Evolutionary conservation across 176 grass and related monocot genomes (phyloP), one percentile per base, ranked within the genome.

Genomic region (Juncus effusus): DNA sequence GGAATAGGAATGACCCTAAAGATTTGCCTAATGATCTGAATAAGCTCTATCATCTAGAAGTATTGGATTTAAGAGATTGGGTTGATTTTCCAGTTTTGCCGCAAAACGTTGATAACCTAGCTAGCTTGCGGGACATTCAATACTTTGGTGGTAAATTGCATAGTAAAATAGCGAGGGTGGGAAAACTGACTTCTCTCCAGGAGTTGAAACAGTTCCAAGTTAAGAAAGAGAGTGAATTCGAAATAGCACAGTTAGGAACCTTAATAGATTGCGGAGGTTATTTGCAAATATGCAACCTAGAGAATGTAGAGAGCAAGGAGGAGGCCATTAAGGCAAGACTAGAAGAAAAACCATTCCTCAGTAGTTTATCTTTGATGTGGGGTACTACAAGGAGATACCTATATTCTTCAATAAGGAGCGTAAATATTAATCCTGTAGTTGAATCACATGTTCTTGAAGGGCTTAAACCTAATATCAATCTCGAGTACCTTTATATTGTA

Each of bases 21-120:
- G 4, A 0, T 36, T 3, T 82, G 6, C 19, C 16, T 65, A 10
- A 7, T 36, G 0, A 7, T 38, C 4, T 78, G 8, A 64, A 45
- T 14, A 72, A 13, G 2, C 76, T 39, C 1, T 81, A 72, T 35
- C 73, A 89, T 36, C 49, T 89, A 61, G 42, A 84, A 74, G 80
- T 79, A 13, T 10, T 81, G 13, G 2, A 84, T 67, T 10, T 61
- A 0, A 49, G 10, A 4, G 7, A 39, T 35, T 73, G 13, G 10
- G 11, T 5, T 10, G 12, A 59, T 14, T 62, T 36, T 3, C 2
- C 2, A 5, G 19, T 28, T 28, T 14, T 61, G 11, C 13, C 13
- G 7, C 14, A 3, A 11, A 53, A 4, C 7, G 51, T 78, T 0
- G 35, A 41, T 42, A 56, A 55, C 35, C 62, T 86, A 14, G 42